Evolutionary conservation across 257 asterid species (phyloP).

Genomic region (Petunia secreta): DNA sequence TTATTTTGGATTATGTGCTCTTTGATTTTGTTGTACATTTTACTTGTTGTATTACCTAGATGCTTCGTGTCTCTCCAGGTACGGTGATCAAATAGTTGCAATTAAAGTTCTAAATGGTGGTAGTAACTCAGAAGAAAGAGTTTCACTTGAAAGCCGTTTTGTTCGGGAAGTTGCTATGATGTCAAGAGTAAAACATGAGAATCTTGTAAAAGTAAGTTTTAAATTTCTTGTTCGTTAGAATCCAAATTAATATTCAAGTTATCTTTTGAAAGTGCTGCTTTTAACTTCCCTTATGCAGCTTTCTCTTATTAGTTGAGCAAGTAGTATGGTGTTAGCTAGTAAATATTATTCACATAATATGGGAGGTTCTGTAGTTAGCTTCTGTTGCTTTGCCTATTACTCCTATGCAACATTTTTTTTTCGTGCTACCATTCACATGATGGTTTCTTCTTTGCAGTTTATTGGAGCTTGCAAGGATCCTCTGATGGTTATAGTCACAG

Average conservation of each 20-base stretch:
- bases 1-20: constrained; percentile 24
- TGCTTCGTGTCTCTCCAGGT: constrained; percentile 48
- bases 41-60: not conserved
- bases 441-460: constrained; percentile 57
- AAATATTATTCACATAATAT: constrained; percentile 10
- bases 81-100: constrained; percentile 85
- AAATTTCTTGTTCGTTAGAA: not conserved
- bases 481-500: constrained; percentile 93
- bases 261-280: not conserved
- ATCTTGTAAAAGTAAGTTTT: constrained; percentile 81
- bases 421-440: not conserved
- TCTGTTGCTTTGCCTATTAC: constrained; percentile 8
- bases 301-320: not conserved
- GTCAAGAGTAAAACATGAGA: constrained; percentile 91
- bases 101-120: constrained; percentile 85
- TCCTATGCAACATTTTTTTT: not conserved
- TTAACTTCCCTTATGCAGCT: not conserved
- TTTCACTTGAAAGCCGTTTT: constrained; percentile 80
- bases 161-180: constrained; percentile 91
- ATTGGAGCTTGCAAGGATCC: constrained; percentile 99
- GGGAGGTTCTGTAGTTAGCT: not conserved
- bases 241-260: not conserved
- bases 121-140: constrained; percentile 68
- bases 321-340: constrained; percentile 1
- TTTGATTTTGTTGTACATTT: not conserved